Evolutionary conservation across 768 basidiomycete genomes (phyloP).

Genomic region (Flagelloscypha sp.): DNA sequence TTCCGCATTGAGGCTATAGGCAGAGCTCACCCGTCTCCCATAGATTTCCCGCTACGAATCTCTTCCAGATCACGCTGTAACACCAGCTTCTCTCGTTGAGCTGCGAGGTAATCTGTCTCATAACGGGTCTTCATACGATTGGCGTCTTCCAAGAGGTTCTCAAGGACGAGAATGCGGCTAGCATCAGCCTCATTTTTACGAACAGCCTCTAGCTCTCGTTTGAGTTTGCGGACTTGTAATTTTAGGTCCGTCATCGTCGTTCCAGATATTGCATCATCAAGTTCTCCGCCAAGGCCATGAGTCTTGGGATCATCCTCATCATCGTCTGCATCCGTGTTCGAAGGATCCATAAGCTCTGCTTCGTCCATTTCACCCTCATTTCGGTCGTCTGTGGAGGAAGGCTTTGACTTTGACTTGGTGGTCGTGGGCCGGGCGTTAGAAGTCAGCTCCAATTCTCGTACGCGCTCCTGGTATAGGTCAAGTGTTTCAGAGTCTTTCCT

Average conservation of each 20-base stretch:
- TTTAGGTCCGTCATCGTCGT: conserved; percentile 91
- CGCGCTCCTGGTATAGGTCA: conserved; percentile 83
- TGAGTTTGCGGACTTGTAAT: conserved; percentile 72
- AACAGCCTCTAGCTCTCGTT: conserved; percentile 71
- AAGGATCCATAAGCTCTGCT: conserved; percentile 32
- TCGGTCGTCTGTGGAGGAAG: conserved; percentile 13
- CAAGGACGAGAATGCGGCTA: conserved; percentile 73
- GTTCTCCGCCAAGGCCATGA: conserved; percentile 71
- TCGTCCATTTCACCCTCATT: conserved; percentile 28
- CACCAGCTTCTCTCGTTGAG: conserved; percentile 75
- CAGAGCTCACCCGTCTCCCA: conserved; percentile 68
- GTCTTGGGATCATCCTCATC: conserved; percentile 35
- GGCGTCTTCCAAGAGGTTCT: conserved; percentile 87
- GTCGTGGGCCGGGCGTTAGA: conserved; percentile 42
- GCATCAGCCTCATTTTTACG: conserved; percentile 70
- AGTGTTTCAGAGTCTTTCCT: conserved; percentile 76
- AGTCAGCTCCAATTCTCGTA: conserved; percentile 76
- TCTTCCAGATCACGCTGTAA: conserved; percentile 80
- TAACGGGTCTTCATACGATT: conserved; percentile 85
- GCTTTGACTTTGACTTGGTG: conserved; percentile 21
- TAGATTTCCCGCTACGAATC: conserved; percentile 77
- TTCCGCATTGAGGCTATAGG: neutral
- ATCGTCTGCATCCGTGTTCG: conserved; percentile 24
- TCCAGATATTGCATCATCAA: conserved; percentile 79
- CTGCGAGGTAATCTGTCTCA: conserved; percentile 78